Evolutionary conservation across 768 basidiomycete species (phyloP), one percentile per base, ranked within the genome.

Genomic region (Butyriboletus loyo): DNA sequence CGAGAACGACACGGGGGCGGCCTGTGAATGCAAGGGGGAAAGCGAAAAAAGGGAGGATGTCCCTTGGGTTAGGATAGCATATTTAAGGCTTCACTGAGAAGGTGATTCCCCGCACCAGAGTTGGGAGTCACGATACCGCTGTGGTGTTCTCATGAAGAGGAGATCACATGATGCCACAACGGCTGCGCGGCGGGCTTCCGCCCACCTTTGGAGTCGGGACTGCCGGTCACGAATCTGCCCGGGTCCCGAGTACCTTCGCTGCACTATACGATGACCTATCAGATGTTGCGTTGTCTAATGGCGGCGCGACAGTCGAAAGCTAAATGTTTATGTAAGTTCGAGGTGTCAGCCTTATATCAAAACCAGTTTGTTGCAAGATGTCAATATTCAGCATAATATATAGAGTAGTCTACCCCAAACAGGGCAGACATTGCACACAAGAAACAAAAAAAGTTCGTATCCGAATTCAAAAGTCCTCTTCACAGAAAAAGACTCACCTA

Each of bases 71-170:
- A 24, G 7, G 22, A 42, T 7, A 15, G 22, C 30, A 22, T 57
- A 51, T 57, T 51, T 57, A 57, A 57, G 47, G 40, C 28, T 31
- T 36, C 28, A 5, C 21, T 24, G 38, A 28, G 38, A 39, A 30
- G 22, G 25, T 14, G 24, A 6, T 31, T 37, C n/a, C 24, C 24
- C 32, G 17, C 24, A 22, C 32, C 31, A 22, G 17, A 24, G 21
- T 15, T 10, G 9, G 34, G 41, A 44, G 17, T 43, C 25, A 35
- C 31, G 25, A 44, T 31, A 27, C n/a, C 6, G 7, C n/a, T 17
- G n/a, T 1, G 11, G 45, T 36, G 10, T 50, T 50, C 49, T 45
- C 49, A 50, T 31, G 19, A 19, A 30, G 13, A 3, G 21, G 19
- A 15, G 7, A 5, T 19, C 43, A 31, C 43, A 19, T 44, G 43